Percentiles rank a stretch among this genome's conserved stretches.
Conservation (phyloP, 441 rosid genomes). For the Bocquillonia castaneifolia region DNA sequence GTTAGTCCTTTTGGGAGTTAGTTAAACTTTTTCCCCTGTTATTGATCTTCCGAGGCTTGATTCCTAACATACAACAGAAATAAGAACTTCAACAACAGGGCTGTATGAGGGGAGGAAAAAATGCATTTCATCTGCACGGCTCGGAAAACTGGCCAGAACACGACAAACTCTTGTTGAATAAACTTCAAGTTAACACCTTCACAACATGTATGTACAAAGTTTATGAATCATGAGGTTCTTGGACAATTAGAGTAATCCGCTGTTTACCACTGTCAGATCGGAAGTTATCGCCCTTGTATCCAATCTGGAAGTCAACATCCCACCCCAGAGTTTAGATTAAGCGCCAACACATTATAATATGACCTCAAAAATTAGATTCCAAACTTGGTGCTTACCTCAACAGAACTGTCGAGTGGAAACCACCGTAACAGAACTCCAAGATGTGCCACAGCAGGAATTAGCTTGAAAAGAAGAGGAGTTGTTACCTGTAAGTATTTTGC, state of each 20-base stretch:
- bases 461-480: constrained; percentile 89
- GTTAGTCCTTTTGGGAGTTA: constrained; percentile 16
- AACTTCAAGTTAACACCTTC: constrained; percentile 16
- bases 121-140: constrained; percentile 15
- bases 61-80: neutral
- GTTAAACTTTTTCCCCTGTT: constrained; percentile 19
- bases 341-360: neutral
- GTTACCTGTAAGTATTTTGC: constrained; percentile 54
- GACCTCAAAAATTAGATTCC: neutral
- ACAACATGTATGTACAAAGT: constrained; percentile 12
- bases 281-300: constrained; percentile 41
- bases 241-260: constrained; percentile 32
- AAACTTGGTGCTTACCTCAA: constrained; percentile 47
- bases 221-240: constrained; percentile 43
- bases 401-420: constrained; percentile 67
- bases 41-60: constrained; percentile 14
- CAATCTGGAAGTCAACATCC: constrained; percentile 34
- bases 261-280: constrained; percentile 48
- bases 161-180: constrained; percentile 17
- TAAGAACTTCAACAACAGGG: neutral
- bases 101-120: neutral
- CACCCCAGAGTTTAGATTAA: constrained; percentile 9
- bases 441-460: constrained; percentile 86
- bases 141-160: constrained; percentile 12
- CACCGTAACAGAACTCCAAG: constrained; percentile 86